phyloP scores from a whole-genome alignment of 345 rosid genomes.

The Moricandia moricandioides region DNA sequence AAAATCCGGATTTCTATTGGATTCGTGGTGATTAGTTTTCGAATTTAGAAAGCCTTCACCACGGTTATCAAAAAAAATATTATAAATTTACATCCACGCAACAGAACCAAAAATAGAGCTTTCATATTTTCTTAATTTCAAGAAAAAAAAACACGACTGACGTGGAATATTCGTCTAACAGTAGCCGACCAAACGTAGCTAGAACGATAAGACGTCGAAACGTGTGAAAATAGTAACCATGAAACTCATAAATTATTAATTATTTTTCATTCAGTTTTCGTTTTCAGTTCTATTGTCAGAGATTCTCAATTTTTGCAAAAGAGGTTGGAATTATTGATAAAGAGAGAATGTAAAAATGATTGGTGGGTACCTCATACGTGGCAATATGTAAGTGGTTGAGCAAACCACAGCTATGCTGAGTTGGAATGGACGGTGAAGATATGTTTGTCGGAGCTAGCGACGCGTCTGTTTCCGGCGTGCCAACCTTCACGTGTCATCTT shows the following conservation, averaged over 20 bases:
- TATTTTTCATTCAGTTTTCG: not conserved
- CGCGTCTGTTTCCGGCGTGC: slow-evolving; percentile 12
- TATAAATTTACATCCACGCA: not conserved
- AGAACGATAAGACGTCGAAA: slow-evolving; percentile 24
- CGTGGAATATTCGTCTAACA: slow-evolving; percentile 21
- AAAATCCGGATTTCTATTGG: no score
- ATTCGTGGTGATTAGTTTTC: no score
- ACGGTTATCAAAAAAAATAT: no score
- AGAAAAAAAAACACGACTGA: not conserved
- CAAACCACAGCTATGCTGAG: not conserved
- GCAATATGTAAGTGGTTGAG: slow-evolving; percentile 23
- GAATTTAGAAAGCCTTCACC: no score
- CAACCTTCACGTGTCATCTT: slow-evolving; percentile 22
- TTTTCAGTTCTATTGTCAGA: slow-evolving; percentile 5
- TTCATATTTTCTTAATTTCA: not conserved
- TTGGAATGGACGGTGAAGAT: slow-evolving; percentile 33
- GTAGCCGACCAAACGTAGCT: slow-evolving; percentile 32
- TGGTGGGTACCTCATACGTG: not conserved
- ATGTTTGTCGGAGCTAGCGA: slow-evolving; percentile 14
- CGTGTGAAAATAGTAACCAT: slow-evolving; percentile 9
- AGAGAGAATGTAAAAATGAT: slow-evolving; percentile 18
- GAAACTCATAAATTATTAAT: not conserved
- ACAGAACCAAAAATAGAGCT: not conserved
- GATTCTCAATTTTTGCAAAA: not conserved
- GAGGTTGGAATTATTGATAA: slow-evolving; percentile 7